Evolutionary conservation across 2,329 filamentous ascomycete genomes (phyloP).

Genomic region (Diplocarpon mali): DNA sequence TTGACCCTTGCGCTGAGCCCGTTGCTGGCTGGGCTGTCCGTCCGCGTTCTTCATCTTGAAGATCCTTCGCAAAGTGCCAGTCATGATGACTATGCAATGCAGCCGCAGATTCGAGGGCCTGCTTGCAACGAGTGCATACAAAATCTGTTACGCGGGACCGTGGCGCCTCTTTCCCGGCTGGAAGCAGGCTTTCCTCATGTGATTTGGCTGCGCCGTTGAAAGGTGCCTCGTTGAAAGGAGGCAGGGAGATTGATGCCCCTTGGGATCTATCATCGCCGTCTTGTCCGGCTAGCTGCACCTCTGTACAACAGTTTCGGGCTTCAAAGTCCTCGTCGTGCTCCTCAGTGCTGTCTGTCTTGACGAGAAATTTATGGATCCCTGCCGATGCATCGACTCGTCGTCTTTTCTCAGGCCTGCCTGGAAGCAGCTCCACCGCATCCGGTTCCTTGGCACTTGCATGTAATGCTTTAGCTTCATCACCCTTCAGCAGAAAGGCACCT

Average conservation of each 20-base stretch:
- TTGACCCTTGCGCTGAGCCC: not conserved
- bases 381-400: slow-evolving; percentile 19
- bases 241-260: slow-evolving; percentile 9
- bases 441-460: slow-evolving; percentile 27
- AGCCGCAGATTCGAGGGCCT: slow-evolving; percentile 44
- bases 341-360: slow-evolving; percentile 19
- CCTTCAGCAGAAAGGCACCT: slow-evolving; percentile 71
- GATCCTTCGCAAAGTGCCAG: slow-evolving; percentile 87
- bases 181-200: slow-evolving; percentile 12
- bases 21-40: slow-evolving; percentile 8
- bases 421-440: slow-evolving; percentile 7
- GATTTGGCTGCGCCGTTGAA: slow-evolving; percentile 25
- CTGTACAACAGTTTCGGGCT: slow-evolving; percentile 16
- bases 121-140: slow-evolving; percentile 55
- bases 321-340: slow-evolving; percentile 25
- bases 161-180: slow-evolving; percentile 19
- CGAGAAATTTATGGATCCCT: slow-evolving; percentile 25
- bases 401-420: slow-evolving; percentile 25
- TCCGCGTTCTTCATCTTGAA: slow-evolving; percentile 43
- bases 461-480: slow-evolving; percentile 49
- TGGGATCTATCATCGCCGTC: slow-evolving; percentile 7
- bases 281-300: slow-evolving; percentile 10
- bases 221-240: slow-evolving; percentile 20
- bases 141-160: slow-evolving; percentile 31
- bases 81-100: slow-evolving; percentile 69